Conservation (phyloP, 2,329 filamentous ascomycete species). For the Sarocladium brachiariae region DNA sequence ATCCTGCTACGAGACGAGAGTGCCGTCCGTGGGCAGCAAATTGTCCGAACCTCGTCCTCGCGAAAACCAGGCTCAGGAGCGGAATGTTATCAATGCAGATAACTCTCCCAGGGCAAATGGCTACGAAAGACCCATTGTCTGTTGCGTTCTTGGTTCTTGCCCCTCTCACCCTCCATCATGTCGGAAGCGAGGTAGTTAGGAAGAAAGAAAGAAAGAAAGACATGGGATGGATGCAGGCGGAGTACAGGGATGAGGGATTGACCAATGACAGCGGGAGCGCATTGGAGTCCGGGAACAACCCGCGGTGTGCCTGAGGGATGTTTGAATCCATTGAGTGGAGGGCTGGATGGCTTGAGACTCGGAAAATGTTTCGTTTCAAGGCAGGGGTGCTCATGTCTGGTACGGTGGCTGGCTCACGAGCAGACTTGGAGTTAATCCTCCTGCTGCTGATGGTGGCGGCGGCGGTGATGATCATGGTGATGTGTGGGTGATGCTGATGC, state of each 20-base stretch:
- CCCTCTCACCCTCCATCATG: neutral
- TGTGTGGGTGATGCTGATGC: neutral
- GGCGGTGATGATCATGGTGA: neutral
- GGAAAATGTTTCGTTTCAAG: conserved; percentile 9
- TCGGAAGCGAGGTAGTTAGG: conserved; percentile 9
- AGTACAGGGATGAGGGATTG: conserved; percentile 6
- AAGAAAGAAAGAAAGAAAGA: too few relatives aligned
- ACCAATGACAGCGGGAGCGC: neutral
- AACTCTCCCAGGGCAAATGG: too few relatives aligned
- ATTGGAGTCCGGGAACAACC: conserved; percentile 6
- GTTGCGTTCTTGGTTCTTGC: neutral
- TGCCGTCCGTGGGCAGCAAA: too few relatives aligned
- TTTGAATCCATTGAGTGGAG: conserved; percentile 4
- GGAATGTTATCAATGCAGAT: too few relatives aligned
- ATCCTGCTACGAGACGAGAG: too few relatives aligned
- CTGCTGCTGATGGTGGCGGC: too few relatives aligned
- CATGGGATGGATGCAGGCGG: conserved; percentile 8
- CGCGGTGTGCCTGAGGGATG: conserved; percentile 5
- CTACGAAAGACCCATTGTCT: neutral
- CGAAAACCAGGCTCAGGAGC: too few relatives aligned
- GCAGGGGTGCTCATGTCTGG: conserved; percentile 6
- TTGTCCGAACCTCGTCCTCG: neutral
- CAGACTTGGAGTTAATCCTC: neutral
- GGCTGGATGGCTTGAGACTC: neutral
- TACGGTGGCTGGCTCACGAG: neutral